Conservation (phyloP, 805 yeast genomes). For the Priceomyces castillae region DNA sequence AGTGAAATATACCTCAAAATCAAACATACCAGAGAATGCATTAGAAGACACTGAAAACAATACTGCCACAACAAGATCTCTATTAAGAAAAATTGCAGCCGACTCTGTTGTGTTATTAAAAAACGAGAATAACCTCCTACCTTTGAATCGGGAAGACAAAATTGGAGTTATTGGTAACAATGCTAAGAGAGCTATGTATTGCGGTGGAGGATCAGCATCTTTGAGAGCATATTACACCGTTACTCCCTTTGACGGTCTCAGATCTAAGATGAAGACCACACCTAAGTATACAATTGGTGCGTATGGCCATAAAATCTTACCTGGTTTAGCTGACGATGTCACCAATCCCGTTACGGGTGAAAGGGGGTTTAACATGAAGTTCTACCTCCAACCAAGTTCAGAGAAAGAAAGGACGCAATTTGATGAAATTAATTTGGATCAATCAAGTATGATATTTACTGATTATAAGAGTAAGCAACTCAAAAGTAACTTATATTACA, state of each 20-base stretch:
- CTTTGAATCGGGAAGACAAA: slow-evolving; percentile 22
- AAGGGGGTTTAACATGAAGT: slow-evolving; percentile 22
- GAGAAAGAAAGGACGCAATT: slow-evolving; percentile 7
- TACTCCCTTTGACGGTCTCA: slow-evolving; percentile 23
- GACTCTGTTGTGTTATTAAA: slow-evolving; percentile 30
- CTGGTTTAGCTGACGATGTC: slow-evolving; percentile 23
- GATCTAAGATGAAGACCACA: slow-evolving; percentile 8
- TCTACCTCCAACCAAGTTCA: slow-evolving; percentile 16
- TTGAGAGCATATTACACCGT: slow-evolving; percentile 25
- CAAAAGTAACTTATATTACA: slow-evolving; percentile 33
- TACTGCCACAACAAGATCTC: slow-evolving; percentile 22
- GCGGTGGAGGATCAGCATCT: slow-evolving; percentile 37
- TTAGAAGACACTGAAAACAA: slow-evolving; percentile 20
- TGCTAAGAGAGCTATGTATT: slow-evolving; percentile 26
- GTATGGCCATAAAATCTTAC: slow-evolving; percentile 26
- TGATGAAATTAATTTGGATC: slow-evolving; percentile 17
- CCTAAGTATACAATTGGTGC: slow-evolving; percentile 32
- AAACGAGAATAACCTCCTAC: slow-evolving; percentile 25
- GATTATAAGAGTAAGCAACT: slow-evolving; percentile 20
- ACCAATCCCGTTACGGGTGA: slow-evolving; percentile 21
- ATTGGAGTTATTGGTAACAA: slow-evolving; percentile 34
- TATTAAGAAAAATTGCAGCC: slow-evolving; percentile 20
- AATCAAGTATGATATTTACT: slow-evolving; percentile 17
- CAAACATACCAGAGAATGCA: slow-evolving; percentile 22
- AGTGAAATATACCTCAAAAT: slow-evolving; percentile 19